Evolutionary conservation across 805 yeast species (phyloP).

Genomic region (Cyberlindnera sargentensis): DNA sequence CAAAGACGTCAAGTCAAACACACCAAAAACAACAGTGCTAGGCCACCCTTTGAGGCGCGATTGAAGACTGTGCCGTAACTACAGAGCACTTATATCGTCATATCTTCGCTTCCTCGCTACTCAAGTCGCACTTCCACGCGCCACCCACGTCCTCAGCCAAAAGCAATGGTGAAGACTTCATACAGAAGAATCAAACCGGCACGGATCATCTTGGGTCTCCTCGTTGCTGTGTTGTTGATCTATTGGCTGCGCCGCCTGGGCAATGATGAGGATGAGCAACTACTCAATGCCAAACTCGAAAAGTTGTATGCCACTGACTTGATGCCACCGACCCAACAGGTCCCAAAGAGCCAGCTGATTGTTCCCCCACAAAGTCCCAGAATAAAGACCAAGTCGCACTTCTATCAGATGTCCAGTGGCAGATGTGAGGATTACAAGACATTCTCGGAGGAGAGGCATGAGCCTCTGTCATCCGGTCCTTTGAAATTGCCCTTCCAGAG

Average conservation of each 20-base stretch:
- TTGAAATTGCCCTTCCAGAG: slow-evolving; percentile 63
- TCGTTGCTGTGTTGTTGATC: slow-evolving; percentile 4
- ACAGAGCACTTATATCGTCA: no score
- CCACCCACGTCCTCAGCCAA: neutral
- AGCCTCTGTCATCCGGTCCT: slow-evolving; percentile 56
- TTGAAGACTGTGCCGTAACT: no score
- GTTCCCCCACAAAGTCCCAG: neutral
- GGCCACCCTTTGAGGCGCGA: no score
- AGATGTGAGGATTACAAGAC: slow-evolving; percentile 57
- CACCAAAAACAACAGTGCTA: no score
- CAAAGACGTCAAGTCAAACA: no score
- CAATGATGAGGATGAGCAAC: slow-evolving; percentile 10
- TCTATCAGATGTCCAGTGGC: slow-evolving; percentile 9
- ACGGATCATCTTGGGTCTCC: slow-evolving; percentile 2
- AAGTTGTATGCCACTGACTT: slow-evolving; percentile 3
- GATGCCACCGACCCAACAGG: slow-evolving; percentile 1
- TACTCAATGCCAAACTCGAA: slow-evolving; percentile 6
- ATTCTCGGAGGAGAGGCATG: slow-evolving; percentile 43
- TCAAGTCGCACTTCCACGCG: no score
- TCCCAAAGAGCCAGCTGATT: neutral
- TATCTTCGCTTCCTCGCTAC: no score
- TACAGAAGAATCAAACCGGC: neutral
- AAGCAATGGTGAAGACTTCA: neutral
- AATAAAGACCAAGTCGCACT: slow-evolving; percentile 8
- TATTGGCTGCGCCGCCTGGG: slow-evolving; percentile 8